Base-by-base conservation (phyloP, 1,284 basidiomycete genomes). In the Irpex sp. region DNA sequence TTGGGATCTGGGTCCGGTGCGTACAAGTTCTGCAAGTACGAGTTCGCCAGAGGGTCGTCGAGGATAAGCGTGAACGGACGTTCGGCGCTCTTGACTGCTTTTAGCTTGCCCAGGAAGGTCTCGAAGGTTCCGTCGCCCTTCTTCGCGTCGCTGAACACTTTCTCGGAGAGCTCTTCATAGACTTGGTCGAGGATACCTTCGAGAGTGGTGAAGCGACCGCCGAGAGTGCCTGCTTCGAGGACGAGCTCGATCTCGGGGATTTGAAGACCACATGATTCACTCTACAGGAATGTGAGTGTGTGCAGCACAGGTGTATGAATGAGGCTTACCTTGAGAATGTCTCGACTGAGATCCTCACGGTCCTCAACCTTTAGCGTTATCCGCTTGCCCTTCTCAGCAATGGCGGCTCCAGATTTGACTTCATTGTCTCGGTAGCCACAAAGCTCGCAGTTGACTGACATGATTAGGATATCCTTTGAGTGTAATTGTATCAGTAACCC, bases 351-450 rank as follows among this genome's bases (percentile, higher is more conserved):
- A 76, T 98, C 97, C 66, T 99, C 97, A 52, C 86, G 81, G 75
- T 99, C 97, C 71, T 96, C 89, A 3, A 98, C 95, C 74, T 91
- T 94, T 63, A 99, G 82, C 0, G 85, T 94, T 64, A 98, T 94
- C 65, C 85, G 87, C 75, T 94, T 96, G 37, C 96, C 97, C 71
- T 90, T 81, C 4, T 85, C 83, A 1, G 94, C 92, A 62, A 98
- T 94, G 0, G 95, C 95, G 1, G 90, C 81, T 26, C 97, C 95
- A 5, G 94, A 93, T 77, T 99, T 99, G 73, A 99, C 92, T 79
- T 99, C 97, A 74, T 97, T 98, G 78, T 99, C 97, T 68, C 94
- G 85, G 78, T 98, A 99, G 1, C 97, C 97, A 76, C 97, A 99
- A 62, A 81, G 78, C 62, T 94, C 93, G 76, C 97, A 99, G 74